Conservation (phyloP, 1,284 basidiomycete species). For the Microbotryum saponariae region DNA sequence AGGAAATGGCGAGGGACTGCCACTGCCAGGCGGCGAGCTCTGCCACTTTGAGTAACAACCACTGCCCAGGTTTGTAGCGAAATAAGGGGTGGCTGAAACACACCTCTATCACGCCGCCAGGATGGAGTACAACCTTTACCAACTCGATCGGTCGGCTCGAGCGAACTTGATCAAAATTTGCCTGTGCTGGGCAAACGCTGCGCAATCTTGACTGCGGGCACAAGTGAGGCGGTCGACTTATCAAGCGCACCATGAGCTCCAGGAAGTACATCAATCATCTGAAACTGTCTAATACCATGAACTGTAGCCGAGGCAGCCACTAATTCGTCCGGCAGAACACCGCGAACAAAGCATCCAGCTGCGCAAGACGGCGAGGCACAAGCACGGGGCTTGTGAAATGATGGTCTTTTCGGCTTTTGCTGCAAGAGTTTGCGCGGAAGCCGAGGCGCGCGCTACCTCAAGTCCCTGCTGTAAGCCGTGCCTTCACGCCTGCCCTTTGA, state of each 20-base stretch:
- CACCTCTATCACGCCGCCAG: slow-evolving; percentile 71
- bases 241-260: slow-evolving; percentile 70
- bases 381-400: background rate
- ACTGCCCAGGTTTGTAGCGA: slow-evolving; percentile 81
- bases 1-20: slow-evolving; percentile 82
- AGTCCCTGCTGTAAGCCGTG: too few relatives aligned
- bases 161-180: slow-evolving; percentile 12
- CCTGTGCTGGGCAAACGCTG: too few relatives aligned
- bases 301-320: slow-evolving; percentile 74
- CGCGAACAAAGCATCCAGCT: slow-evolving; percentile 78
- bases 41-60: slow-evolving; percentile 80
- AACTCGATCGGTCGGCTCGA: slow-evolving; percentile 59
- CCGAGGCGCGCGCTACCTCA: too few relatives aligned
- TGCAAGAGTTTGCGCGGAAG: too few relatives aligned
- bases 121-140: slow-evolving; percentile 51
- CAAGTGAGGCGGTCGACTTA: slow-evolving; percentile 43
- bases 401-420: too few relatives aligned
- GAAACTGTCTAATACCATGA: slow-evolving; percentile 81
- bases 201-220: background rate
- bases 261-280: slow-evolving; percentile 75
- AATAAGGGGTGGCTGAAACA: slow-evolving; percentile 79
- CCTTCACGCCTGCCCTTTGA: too few relatives aligned
- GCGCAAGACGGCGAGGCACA: background rate
- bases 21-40: slow-evolving; percentile 75
- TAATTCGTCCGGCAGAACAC: slow-evolving; percentile 53